Conservation (phyloP, 352 stramenopile species). For the Globisporangium cystogenes region DNA sequence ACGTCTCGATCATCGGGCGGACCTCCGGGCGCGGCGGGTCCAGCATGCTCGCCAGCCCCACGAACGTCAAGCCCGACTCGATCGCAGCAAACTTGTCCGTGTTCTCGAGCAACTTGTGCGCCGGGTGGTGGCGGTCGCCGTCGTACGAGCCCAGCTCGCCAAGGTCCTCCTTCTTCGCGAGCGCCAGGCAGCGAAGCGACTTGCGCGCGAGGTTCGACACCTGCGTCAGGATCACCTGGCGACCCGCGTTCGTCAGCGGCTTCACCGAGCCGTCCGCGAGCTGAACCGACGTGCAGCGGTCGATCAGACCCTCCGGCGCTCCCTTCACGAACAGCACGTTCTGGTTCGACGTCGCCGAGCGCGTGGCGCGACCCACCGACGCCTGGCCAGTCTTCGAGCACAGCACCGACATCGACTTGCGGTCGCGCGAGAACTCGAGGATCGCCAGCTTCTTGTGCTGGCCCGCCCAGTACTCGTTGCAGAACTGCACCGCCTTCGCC, state of each 20-base stretch:
- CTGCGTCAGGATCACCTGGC: constrained; percentile 86
- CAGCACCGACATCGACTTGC: constrained; percentile 98
- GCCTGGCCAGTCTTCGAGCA: constrained; percentile 44
- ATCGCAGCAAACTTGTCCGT: constrained; percentile 91
- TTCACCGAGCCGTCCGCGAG: constrained; percentile 90
- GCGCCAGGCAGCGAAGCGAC: constrained; percentile 93
- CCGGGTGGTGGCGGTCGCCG: constrained; percentile 78
- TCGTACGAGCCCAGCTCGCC: constrained; percentile 75
- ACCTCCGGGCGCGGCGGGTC: constrained; percentile 98
- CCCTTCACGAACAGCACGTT: constrained; percentile 99
- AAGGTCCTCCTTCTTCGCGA: constrained; percentile 95
- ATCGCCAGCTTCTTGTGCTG: constrained; percentile 91
- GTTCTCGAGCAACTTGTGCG: constrained; percentile 74
- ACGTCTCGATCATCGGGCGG: constrained; percentile 93
- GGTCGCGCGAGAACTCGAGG: constrained; percentile 95
- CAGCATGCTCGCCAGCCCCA: constrained; percentile 97
- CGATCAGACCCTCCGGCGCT: constrained; percentile 95
- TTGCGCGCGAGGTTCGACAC: constrained; percentile 90
- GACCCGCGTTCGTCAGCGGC: constrained; percentile 86
- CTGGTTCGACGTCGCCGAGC: constrained; percentile 54
- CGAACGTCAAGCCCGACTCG: constrained; percentile 96
- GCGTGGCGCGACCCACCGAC: constrained; percentile 35
- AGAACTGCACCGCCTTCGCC: constrained; percentile 74
- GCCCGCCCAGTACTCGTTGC: constrained; percentile 72
- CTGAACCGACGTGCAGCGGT: constrained; percentile 94